Conservation (phyloP, 2,329 filamentous ascomycete species). For the Fusarium tuaranense region DNA sequence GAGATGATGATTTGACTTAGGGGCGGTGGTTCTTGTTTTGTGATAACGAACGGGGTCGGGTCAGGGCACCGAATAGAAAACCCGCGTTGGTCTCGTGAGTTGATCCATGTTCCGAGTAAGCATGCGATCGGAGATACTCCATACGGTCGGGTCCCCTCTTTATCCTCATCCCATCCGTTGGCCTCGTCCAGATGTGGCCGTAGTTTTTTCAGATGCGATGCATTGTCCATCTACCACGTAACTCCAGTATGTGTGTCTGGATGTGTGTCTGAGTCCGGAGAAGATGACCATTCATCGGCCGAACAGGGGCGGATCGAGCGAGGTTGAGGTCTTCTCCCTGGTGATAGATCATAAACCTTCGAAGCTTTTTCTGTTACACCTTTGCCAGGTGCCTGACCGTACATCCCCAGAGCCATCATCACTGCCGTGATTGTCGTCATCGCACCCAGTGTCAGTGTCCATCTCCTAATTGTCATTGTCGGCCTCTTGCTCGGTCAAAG, state of each 20-base stretch:
- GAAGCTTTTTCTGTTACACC: neutral
- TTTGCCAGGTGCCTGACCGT: neutral
- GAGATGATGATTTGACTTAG: neutral
- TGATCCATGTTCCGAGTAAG: neutral
- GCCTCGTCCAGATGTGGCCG: neutral
- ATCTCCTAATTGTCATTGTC: neutral
- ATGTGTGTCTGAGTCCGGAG: neutral
- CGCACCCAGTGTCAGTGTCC: neutral
- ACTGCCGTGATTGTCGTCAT: conserved; percentile 14
- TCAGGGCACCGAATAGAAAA: conserved; percentile 14
- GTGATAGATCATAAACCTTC: conserved; percentile 1
- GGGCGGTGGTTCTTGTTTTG: neutral
- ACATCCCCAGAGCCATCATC: neutral
- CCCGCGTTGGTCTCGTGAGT: conserved; percentile 20
- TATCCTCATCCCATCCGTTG: neutral
- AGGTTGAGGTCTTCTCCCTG: neutral
- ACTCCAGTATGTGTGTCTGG: neutral
- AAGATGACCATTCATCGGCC: neutral
- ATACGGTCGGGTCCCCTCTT: conserved; percentile 18
- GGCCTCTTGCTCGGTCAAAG: conserved; percentile 10
- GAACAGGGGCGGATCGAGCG: conserved; percentile 5
- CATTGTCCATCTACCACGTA: neutral
- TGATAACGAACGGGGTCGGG: neutral
- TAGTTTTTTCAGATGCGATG: neutral
- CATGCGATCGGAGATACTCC: conserved; percentile 28